Base-by-base conservation (phyloP, 2,329 filamentous ascomycete genomes). In the Clarireedia paspali region DNA sequence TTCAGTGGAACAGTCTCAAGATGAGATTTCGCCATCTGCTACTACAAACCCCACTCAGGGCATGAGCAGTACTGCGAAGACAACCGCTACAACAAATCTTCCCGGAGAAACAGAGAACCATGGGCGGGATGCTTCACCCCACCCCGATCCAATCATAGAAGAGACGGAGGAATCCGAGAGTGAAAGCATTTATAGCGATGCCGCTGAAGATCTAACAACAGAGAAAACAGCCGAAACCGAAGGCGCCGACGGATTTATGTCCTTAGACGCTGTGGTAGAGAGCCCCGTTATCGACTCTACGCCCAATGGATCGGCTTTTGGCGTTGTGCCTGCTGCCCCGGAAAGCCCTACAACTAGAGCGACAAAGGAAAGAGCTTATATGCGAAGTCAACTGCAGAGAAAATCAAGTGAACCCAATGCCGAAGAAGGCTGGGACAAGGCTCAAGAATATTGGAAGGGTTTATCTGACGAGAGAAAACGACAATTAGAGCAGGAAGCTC, bases 171-270 rank as follows among this genome's bases (percentile, higher is more conserved):
- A 79, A n/a, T 73, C 73, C 3, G 81, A 83, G 55, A 72, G 72
- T 14, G 74, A 73, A 50, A 85, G 80, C 59, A 77, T 88, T 24
- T 91, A 89, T 67, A 89, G 85, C 61, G 88, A 91, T 70, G 88
- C 88, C 1, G 85, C 85, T 53, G 88, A 91, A 70, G 85, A 90
- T 58, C 73, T 87, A 42, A 42, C 39, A 6, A 6, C 20, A 42
- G 39, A n/a, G 84, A 89, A 4, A 34, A 4, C 10, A 34, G 30
- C 30, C 7, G 46, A 48, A 17, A 6, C 24, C 14, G 66, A 77
- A 4, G 84, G 87, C 40, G 79, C 78, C 2, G 80, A 81, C 47
- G 87, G 85, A 0, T 91, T 89, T 64, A 76, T 83, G 65, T 91
- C 87, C 4, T 75, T 91, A 6, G 79, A 91, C 68, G 88, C 88